Conservation (phyloP, 2,329 filamentous ascomycete genomes). For the Xylariomycetidae sp. region DNA sequence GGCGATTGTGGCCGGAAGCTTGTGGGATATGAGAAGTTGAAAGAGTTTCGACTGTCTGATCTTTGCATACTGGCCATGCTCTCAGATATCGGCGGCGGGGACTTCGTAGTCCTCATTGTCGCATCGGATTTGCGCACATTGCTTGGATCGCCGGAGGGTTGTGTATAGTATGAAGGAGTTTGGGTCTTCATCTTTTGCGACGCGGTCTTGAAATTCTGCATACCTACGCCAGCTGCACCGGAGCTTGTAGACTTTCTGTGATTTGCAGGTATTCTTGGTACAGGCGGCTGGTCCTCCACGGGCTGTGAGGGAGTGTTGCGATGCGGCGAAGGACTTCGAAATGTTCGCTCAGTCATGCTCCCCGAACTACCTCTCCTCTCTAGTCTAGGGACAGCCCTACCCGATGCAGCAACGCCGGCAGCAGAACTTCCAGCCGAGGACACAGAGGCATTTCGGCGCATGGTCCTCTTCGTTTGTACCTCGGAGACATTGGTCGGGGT, state of each 20-base stretch:
- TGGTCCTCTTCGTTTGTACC: conserved; percentile 82
- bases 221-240: conserved; percentile 38
- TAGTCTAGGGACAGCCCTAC: conserved; percentile 40
- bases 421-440: conserved; percentile 57
- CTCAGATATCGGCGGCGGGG: conserved; percentile 24
- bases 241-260: conserved; percentile 31
- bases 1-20: conserved; percentile 37
- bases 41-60: conserved; percentile 44
- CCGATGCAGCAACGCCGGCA: conserved; percentile 39
- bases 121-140: conserved; percentile 43
- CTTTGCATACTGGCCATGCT: conserved; percentile 28
- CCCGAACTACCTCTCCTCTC: conserved; percentile 64
- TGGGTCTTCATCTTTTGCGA: conserved; percentile 46
- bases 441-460: conserved; percentile 65
- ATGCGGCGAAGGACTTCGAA: conserved; percentile 69
- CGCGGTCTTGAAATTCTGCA: conserved; percentile 47
- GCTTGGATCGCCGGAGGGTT: conserved; percentile 37
- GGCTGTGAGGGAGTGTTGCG: conserved; percentile 35
- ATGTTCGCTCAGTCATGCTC: conserved; percentile 87
- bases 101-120: conserved; percentile 33
- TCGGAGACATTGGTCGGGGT: conserved; percentile 76
- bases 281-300: conserved; percentile 58
- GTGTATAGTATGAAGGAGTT: conserved; percentile 45
- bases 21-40: conserved; percentile 57
- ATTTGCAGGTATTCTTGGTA: conserved; percentile 62